A percentile compares a stretch with the other conserved stretches of the same genome.
phyloP scores from a whole-genome alignment of 2,329 filamentous ascomycete genomes.

The Sporothrix schenckii region DNA sequence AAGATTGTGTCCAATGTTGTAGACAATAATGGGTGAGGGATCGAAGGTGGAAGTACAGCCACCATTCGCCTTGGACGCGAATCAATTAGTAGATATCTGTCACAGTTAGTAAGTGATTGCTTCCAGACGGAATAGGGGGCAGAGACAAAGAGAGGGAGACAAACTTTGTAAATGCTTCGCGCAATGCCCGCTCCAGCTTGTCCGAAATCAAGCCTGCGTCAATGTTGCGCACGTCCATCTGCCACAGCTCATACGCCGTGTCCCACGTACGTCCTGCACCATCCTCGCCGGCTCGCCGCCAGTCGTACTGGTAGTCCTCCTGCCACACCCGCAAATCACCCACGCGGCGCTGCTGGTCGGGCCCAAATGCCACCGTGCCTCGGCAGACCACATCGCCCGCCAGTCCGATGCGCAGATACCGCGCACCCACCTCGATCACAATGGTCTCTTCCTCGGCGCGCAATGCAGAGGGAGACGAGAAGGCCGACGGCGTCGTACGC shows the following conservation, averaged over 20 bases:
- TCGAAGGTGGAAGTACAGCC: conserved; percentile 62
- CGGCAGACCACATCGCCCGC: conserved; percentile 82
- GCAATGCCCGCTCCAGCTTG: conserved; percentile 79
- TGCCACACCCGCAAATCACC: conserved; percentile 81
- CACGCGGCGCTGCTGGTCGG: conserved; percentile 72
- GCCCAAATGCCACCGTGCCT: conserved; percentile 68
- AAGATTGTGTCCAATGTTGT: conserved; percentile 78
- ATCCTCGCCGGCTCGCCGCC: conserved; percentile 44
- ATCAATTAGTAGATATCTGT: conserved; percentile 68
- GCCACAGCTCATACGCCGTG: conserved; percentile 73
- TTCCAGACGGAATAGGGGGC: background rate
- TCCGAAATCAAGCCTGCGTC: conserved; percentile 83
- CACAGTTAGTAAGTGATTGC: background rate
- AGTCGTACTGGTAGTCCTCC: conserved; percentile 54
- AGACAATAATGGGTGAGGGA: conserved; percentile 44
- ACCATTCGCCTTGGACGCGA: conserved; percentile 74
- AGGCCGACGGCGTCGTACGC: conserved; percentile 56
- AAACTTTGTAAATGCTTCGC: conserved; percentile 80
- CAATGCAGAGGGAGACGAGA: conserved; percentile 63
- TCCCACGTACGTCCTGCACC: conserved; percentile 59
- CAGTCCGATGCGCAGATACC: conserved; percentile 80
- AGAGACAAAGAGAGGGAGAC: conserved; percentile 41
- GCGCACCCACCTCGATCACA: conserved; percentile 79
- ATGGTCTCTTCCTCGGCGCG: conserved; percentile 81
- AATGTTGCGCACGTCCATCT: conserved; percentile 68